Evolutionary conservation across 1,139 yeast species (phyloP), one percentile per base, ranked within the genome.

Genomic region (Entelexis sorbosivorans): DNA sequence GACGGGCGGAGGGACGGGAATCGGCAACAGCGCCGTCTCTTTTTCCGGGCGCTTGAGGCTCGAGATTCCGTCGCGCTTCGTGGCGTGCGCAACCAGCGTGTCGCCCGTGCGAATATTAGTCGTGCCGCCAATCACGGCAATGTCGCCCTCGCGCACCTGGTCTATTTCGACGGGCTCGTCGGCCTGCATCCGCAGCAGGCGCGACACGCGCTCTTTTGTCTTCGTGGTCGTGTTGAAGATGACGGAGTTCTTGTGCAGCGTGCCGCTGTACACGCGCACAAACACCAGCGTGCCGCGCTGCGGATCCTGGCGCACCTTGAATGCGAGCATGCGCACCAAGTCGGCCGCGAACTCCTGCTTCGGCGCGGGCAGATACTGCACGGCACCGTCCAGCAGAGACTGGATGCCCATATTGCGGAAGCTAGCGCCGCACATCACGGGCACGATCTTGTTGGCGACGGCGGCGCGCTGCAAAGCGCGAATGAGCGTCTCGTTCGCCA

Each of bases 361-460:
- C 3, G 98, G 97, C 0, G 91, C 78, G 0, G 99, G 98, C 34
- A 93, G 70, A 61, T 76, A 91, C 50, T 76, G 75, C 1, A 79
- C 73, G 16, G 89, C 73, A 0, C 94, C 89, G 64, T 91, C 98
- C 68, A 91, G 69, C 51, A 93, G 69, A 0, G 97, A 96, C 63
- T 91, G 98, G 2, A 91, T 95, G 14, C 98, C 98, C 49, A 91
- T 83, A 63, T 91, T 91, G 57, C 75, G 77, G 68, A 91, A 91
- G 49, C 96, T 84, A 1, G 97, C 85, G 3, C 99, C 98, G 66
- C 96, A 87, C 38, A 88, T 69, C 0, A 91, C 84, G 0, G 99
- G 97, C 0, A 83, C 76, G 2, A 86, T 72, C 38, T 71, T 68
- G 50, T 76, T 75, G 0, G 66, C 65, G 3, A 86, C 60, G 0